A percentile compares a stretch with the other conserved stretches of the same genome.
These are phyloP conservation scores for Trichothecium sympodiale DNA, from an alignment of 2,329 filamentous ascomycete species.

Conservation along the genomic window DNA sequence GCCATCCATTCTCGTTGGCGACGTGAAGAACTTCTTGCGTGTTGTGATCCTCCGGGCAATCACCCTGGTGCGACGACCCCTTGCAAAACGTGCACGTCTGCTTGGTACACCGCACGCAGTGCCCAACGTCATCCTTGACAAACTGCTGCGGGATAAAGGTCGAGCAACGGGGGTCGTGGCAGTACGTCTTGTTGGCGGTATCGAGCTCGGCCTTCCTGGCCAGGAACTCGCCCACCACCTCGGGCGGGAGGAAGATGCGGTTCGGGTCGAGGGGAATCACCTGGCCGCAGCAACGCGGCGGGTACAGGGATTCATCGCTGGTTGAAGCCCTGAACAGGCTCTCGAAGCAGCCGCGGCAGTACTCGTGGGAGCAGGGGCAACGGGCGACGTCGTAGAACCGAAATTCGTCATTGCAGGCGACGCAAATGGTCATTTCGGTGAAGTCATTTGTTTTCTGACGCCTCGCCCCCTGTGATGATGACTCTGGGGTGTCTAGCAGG, in stretches of 20 bases:
- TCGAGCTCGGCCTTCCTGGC: slow-evolving; percentile 36
- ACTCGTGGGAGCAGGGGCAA: slow-evolving; percentile 26
- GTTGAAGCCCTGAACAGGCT: slow-evolving; percentile 31
- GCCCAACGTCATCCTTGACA: slow-evolving; percentile 22
- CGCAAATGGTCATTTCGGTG: too few species aligned
- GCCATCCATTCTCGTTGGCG: slow-evolving; percentile 35
- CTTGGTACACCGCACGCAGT: slow-evolving; percentile 28
- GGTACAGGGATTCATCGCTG: slow-evolving; percentile 40
- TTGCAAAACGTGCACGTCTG: slow-evolving; percentile 44
- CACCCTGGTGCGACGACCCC: slow-evolving; percentile 25
- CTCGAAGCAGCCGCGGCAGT: slow-evolving; percentile 37
- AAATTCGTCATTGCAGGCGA: background rate
- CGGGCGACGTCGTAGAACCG: background rate
- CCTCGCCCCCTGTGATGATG: too few species aligned
- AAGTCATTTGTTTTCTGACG: too few species aligned
- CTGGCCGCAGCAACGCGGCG: slow-evolving; percentile 39
- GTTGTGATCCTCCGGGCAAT: slow-evolving; percentile 34
- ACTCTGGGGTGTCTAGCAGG: too few species aligned
- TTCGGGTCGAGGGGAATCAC: slow-evolving; percentile 25
- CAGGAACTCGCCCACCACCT: slow-evolving; percentile 24
- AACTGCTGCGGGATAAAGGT: slow-evolving; percentile 3
- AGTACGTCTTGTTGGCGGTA: slow-evolving; percentile 39
- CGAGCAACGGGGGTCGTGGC: slow-evolving; percentile 17
- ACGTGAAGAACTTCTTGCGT: slow-evolving; percentile 27
- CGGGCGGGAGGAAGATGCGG: slow-evolving; percentile 20